Conservation (phyloP, 108 stramenopile genomes). For the Thalassiosira profunda region DNA sequence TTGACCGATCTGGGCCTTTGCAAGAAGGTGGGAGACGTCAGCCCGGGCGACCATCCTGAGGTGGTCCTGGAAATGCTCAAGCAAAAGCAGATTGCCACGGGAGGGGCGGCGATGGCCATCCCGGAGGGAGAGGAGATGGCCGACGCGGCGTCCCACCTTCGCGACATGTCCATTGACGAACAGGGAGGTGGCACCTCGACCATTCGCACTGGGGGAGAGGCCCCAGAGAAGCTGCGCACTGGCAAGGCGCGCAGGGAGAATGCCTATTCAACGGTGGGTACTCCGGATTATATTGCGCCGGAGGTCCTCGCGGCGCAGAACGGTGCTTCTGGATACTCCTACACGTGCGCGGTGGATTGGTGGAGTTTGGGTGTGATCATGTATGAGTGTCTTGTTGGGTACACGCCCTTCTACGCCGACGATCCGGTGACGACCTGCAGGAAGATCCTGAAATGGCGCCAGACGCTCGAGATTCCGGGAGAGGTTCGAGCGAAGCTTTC, state of each 20-base stretch:
- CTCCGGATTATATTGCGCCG: constrained; percentile 99
- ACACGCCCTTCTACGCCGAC: constrained; percentile 99
- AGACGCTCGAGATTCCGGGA: constrained; percentile 89
- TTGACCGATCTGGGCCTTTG: constrained; percentile 99
- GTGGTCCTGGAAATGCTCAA: constrained; percentile 77
- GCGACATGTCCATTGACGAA: constrained; percentile 90
- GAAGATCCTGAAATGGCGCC: constrained; percentile 94
- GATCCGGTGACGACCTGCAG: constrained; percentile 98
- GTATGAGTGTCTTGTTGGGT: constrained; percentile 99
- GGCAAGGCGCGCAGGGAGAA: constrained; percentile 91
- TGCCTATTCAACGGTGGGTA: constrained; percentile 99
- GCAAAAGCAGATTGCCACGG: constrained; percentile 47
- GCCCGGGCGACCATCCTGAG: constrained; percentile 87
- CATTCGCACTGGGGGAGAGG: constrained; percentile 35
- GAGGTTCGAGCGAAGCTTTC: constrained; percentile 82
- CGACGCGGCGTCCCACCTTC: constrained; percentile 54
- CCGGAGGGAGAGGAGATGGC: constrained; percentile 37
- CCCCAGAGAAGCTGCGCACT: constrained; percentile 50
- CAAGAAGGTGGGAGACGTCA: constrained; percentile 96
- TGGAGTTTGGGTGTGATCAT: constrained; percentile 99
- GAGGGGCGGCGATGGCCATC: constrained; percentile 23
- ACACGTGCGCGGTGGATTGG: constrained; percentile 99
- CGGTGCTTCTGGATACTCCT: constrained; percentile 93
- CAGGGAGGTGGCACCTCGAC: constrained; percentile 20
- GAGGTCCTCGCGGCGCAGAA: constrained; percentile 97